These are phyloP conservation scores for Berberis vulgaris DNA, from an alignment of 164 flowering plant species.

Conservation along the genomic window DNA sequence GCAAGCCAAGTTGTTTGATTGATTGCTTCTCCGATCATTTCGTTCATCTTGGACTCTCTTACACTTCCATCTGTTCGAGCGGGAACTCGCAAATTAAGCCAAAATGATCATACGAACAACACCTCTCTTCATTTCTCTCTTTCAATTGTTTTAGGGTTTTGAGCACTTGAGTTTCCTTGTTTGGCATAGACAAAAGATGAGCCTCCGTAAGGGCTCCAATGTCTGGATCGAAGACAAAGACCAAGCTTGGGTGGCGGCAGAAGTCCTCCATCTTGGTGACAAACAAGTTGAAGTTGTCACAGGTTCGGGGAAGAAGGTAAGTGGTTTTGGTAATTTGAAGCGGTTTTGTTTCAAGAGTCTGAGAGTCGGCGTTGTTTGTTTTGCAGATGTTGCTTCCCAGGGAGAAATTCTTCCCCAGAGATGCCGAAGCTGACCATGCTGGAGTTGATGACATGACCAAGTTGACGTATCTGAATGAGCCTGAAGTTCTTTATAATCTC, in stretches of 20 bases:
- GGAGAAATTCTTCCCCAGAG: constrained; percentile 62
- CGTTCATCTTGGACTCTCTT: too few species aligned
- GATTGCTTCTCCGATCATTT: too few species aligned
- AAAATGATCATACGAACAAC: too few species aligned
- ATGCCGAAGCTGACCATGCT: constrained; percentile 79
- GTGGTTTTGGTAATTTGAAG: background rate
- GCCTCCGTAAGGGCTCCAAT: constrained; percentile 57
- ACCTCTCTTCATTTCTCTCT: too few species aligned
- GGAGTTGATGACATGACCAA: constrained; percentile 99
- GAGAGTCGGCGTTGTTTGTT: background rate
- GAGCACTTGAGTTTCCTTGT: too few species aligned
- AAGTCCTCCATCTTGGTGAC: constrained; percentile 42
- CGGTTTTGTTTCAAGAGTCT: background rate
- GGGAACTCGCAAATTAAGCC: too few species aligned
- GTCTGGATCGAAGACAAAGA: constrained; percentile 83
- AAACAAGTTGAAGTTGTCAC: constrained; percentile 54
- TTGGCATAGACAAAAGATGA: constrained; percentile 29
- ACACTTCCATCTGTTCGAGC: too few species aligned
- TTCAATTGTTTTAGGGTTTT: too few species aligned
- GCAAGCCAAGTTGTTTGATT: too few species aligned
- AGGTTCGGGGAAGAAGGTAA: constrained; percentile 63
- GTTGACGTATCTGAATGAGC: constrained; percentile 89
- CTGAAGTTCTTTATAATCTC: constrained; percentile 88
- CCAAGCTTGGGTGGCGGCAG: constrained; percentile 71
- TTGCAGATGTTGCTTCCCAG: constrained; percentile 44